Evolutionary conservation across 2,329 filamentous ascomycete genomes (phyloP), one percentile per base, ranked within the genome.

Genomic region (Fusarium sp.): DNA sequence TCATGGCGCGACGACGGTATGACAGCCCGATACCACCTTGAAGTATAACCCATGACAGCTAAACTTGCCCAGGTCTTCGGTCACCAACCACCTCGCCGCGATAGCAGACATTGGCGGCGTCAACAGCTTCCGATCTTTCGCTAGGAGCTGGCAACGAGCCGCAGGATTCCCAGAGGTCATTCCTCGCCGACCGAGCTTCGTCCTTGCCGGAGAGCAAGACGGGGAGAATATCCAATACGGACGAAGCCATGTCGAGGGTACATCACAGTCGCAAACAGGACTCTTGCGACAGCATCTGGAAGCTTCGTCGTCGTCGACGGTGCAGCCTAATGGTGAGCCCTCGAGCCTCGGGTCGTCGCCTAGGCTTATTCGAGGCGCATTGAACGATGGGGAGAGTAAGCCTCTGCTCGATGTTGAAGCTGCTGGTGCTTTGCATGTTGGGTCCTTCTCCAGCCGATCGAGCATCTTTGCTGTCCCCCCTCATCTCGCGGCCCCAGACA

Each of bases 111-210:
- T 94, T 57, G 97, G 96, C 73, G 96, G 96, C 60, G 93, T 95
- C 70, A 98, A 98, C 86, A 97, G 94, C 82, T 93, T 98, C 78
- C 93, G 97, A 79, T 97, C 95, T 79, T 98, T 98, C 81, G 94
- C 95, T 52, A 90, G 93, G 70, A 97, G 94, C 77, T 98, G 95
- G 93, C 94, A 96, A 83, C 92, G 96, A 81, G 96, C 96, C 40
- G 95, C 95, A 30, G 92, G 89, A 66, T 98, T 98, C 82, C 90
- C 91, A 73, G 95, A 98, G 82, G 94, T 98, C 76, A 92, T 97
- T 37, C 94, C 95, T 6, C 92, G 94, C 65, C 90, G 92, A 17
- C 91, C 92, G 15, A 92, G 94, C 37, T 95, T 97, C 80, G 87
- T 94, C 63, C 89, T 91, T 71, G 87, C 88, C 3, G 86, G 89